Percentiles rank a stretch among this genome's conserved stretches.
Conservation (phyloP, 2,329 filamentous ascomycete genomes). For the Trichoderma guizhouense region DNA sequence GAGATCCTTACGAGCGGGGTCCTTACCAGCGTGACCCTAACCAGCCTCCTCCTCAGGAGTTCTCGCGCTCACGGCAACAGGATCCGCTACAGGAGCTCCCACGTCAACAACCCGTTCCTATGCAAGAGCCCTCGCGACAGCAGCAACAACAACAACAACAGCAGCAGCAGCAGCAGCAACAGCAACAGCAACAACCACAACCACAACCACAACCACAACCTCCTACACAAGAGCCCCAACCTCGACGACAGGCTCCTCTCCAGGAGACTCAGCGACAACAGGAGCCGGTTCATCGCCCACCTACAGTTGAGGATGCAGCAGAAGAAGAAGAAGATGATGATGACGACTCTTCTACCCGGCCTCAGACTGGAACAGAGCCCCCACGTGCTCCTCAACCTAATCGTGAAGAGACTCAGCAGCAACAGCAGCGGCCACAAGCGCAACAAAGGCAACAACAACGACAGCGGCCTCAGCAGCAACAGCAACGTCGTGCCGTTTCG, state of each 20-base stretch:
- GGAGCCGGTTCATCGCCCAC: neutral
- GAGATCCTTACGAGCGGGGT: neutral
- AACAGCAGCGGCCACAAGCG: neutral
- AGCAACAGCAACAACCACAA: neutral
- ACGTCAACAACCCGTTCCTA: neutral
- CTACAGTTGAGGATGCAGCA: neutral
- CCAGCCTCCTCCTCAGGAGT: neutral
- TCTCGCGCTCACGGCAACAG: neutral
- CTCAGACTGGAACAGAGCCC: neutral
- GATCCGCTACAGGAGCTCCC: neutral
- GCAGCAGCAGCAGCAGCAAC: too few relatives aligned
- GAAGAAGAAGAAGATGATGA: neutral
- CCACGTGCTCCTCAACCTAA: neutral
- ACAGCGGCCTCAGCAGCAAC: too few relatives aligned
- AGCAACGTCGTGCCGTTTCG: neutral
- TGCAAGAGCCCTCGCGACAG: neutral
- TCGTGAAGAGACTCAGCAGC: neutral
- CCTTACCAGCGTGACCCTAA: neutral
- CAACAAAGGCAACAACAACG: neutral
- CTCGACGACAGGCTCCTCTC: too few relatives aligned
- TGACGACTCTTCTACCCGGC: neutral
- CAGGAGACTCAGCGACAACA: neutral
- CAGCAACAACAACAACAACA: neutral
- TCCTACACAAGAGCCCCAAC: neutral
- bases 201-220: neutral